These are phyloP conservation scores for Xerocomus amazonicus DNA, from an alignment of 1,284 basidiomycete species.

Conservation along the genomic window DNA sequence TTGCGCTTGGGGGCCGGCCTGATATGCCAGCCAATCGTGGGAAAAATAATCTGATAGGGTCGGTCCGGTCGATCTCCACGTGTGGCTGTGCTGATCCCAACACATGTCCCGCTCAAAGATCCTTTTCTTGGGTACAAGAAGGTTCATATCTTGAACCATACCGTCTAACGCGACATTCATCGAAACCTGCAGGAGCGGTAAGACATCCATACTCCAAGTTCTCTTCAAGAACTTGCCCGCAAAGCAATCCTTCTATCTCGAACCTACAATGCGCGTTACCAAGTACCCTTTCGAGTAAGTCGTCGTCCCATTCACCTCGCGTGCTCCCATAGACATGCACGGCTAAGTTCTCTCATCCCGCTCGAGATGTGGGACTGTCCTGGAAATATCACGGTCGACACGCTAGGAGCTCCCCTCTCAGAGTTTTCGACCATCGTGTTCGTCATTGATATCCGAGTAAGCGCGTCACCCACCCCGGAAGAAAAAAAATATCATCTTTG, in stretches of 20 bases:
- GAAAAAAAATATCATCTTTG: slow-evolving; percentile 3
- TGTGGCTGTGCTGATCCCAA: slow-evolving; percentile 1
- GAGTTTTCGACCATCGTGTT: slow-evolving; percentile 85
- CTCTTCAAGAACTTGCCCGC: slow-evolving; percentile 83
- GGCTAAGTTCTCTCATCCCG: slow-evolving; percentile 79
- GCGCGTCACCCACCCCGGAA: slow-evolving; percentile 18
- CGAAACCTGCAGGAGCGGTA: slow-evolving; percentile 68
- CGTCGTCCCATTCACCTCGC: background rate
- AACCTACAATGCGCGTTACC: slow-evolving; percentile 76
- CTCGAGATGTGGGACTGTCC: slow-evolving; percentile 97
- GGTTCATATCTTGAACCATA: slow-evolving; percentile 42
- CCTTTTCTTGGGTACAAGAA: slow-evolving; percentile 75
- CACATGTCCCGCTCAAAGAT: slow-evolving; percentile 56
- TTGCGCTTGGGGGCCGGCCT: background rate
- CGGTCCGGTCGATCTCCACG: background rate
- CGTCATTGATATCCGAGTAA: slow-evolving; percentile 93
- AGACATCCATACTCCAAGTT: slow-evolving; percentile 89
- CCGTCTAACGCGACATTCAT: background rate
- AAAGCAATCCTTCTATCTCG: slow-evolving; percentile 90
- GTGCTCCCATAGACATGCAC: slow-evolving; percentile 1
- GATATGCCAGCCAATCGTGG: background rate
- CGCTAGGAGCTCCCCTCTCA: slow-evolving; percentile 66
- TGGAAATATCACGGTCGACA: slow-evolving; percentile 75
- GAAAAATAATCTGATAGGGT: background rate
- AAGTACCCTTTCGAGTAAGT: slow-evolving; percentile 82